A percentile compares a stretch with the other conserved stretches of the same genome.
phyloP scores from a whole-genome alignment of 2,329 filamentous ascomycete genomes.

The Alternaria panax region DNA sequence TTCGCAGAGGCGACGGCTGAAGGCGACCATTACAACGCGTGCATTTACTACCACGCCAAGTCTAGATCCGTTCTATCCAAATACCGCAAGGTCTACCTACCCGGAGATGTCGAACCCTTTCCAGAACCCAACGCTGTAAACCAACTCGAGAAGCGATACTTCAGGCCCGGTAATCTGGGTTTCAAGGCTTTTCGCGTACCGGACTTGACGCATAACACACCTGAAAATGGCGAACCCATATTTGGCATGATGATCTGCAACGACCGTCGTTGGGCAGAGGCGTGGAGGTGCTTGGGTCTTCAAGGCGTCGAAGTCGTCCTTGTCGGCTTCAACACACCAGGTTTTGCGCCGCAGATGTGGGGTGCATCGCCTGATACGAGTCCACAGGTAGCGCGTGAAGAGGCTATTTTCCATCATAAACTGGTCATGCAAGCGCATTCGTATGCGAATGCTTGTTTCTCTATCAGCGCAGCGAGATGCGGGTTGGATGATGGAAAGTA shows the following conservation, averaged over 20 bases:
- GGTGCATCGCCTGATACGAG: not conserved
- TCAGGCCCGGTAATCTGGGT: not conserved
- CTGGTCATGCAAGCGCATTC: not conserved
- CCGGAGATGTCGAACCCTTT: not conserved
- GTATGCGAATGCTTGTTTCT: not conserved
- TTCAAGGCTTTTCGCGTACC: not conserved
- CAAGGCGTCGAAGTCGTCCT: slow-evolving; percentile 55
- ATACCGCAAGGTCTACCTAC: slow-evolving; percentile 21
- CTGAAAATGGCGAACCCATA: slow-evolving; percentile 56
- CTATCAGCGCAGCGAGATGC: slow-evolving; percentile 41
- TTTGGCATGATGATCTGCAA: slow-evolving; percentile 64
- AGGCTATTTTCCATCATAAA: slow-evolving; percentile 53
- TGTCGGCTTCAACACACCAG: slow-evolving; percentile 56
- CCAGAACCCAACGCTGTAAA: not conserved
- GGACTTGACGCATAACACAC: not conserved
- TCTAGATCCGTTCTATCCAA: slow-evolving; percentile 27
- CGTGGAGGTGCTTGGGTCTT: slow-evolving; percentile 60
- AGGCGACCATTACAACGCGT: slow-evolving; percentile 42
- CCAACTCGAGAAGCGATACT: not conserved
- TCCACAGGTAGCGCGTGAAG: slow-evolving; percentile 52
- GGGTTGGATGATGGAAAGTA: slow-evolving; percentile 59
- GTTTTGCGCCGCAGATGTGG: slow-evolving; percentile 56
- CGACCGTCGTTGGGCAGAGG: slow-evolving; percentile 61
- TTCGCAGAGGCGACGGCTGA: slow-evolving; percentile 58
- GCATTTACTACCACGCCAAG: slow-evolving; percentile 29